Evolutionary conservation across 768 basidiomycete genomes (phyloP).

Genomic region (Leccinum ochraceum): DNA sequence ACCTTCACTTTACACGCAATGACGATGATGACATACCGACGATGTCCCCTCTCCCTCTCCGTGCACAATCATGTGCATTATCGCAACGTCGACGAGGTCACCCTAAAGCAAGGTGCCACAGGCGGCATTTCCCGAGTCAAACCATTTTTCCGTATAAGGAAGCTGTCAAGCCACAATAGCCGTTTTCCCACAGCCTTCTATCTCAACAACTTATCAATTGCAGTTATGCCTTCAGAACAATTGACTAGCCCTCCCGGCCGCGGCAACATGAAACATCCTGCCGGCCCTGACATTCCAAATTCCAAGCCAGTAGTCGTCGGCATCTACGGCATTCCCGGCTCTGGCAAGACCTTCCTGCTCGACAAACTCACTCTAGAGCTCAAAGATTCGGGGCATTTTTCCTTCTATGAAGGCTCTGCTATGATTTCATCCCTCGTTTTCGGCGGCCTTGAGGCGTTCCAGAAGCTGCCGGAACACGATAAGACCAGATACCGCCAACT

Average conservation of each 20-base stretch:
- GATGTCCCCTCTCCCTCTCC: too few species aligned
- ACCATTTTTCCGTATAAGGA: too few species aligned
- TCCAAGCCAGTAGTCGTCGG: constrained; percentile 13
- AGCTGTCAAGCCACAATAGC: neutral
- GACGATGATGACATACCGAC: too few species aligned
- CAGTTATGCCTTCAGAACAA: constrained; percentile 5
- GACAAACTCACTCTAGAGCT: constrained; percentile 14
- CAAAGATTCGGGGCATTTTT: constrained; percentile 13
- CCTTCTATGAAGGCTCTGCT: constrained; percentile 17
- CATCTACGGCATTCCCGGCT: constrained; percentile 18
- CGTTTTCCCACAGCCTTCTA: neutral
- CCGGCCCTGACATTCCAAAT: constrained; percentile 9
- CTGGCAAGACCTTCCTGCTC: constrained; percentile 17
- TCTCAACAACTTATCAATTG: constrained; percentile 1
- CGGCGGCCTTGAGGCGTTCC: constrained; percentile 14
- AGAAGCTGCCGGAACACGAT: constrained; percentile 15
- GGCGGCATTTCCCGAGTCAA: too few species aligned
- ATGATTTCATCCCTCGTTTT: constrained; percentile 16
- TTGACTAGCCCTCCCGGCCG: constrained; percentile 11
- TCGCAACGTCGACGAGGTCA: too few species aligned
- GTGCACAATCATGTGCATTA: too few species aligned
- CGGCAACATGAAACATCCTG: constrained; percentile 7
- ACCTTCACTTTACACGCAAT: too few species aligned
- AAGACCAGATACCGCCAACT: constrained; percentile 17
- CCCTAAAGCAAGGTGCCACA: too few species aligned